Conservation (phyloP, 257 asterid species). For the Penstemon davidsonii region DNA sequence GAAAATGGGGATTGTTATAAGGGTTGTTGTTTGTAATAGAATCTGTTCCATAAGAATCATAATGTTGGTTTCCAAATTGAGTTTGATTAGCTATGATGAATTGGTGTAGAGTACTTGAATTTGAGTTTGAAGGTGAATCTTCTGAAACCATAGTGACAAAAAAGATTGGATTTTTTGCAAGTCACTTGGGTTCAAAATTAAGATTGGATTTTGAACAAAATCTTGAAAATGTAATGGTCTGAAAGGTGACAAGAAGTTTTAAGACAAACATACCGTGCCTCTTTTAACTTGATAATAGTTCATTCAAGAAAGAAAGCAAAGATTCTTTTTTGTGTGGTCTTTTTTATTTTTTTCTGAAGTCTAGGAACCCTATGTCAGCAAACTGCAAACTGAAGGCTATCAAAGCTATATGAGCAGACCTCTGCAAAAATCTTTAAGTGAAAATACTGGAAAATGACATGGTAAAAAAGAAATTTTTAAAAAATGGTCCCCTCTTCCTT, state of each 20-base stretch:
- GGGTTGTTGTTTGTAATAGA: constrained; percentile 23
- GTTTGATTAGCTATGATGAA: constrained; percentile 47
- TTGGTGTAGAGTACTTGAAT: constrained; percentile 59
- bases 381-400: constrained; percentile 51
- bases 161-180: background rate
- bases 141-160: constrained; percentile 57
- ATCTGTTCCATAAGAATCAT: constrained; percentile 41
- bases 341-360: constrained; percentile 32
- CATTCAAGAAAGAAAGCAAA: constrained; percentile 49
- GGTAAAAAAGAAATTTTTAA: constrained; percentile 29
- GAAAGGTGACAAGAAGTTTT: constrained; percentile 15
- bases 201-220: constrained; percentile 25
- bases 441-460: constrained; percentile 48
- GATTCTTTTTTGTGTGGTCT: constrained; percentile 49
- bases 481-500: constrained; percentile 54
- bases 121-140: constrained; percentile 54
- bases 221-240: background rate
- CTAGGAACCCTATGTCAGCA: constrained; percentile 47
- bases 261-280: constrained; percentile 50
- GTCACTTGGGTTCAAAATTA: background rate
- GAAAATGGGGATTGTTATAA: constrained; percentile 37
- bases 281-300: constrained; percentile 42
- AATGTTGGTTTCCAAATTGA: constrained; percentile 46
- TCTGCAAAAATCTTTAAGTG: constrained; percentile 47
- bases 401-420: constrained; percentile 45